A percentile compares a stretch with the other conserved stretches of the same genome.
These are phyloP conservation scores for Aspergillus sp. DNA, from an alignment of 2,329 filamentous ascomycete species.

Conservation along the genomic window DNA sequence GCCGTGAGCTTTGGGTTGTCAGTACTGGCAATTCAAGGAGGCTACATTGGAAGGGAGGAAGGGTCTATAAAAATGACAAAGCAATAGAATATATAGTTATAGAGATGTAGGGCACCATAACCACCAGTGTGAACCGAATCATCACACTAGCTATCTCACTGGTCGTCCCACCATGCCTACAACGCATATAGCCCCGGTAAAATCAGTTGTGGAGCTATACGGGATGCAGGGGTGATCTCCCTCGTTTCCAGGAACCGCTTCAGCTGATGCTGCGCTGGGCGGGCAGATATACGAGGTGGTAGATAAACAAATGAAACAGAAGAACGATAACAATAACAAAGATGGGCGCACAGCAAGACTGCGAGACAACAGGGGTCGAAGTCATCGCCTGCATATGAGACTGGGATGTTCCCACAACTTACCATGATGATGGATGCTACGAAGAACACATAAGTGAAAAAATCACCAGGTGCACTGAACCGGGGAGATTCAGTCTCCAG, in stretches of 20 bases:
- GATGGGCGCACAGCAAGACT: no score
- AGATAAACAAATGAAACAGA: constrained; percentile 21
- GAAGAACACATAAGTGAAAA: constrained; percentile 78
- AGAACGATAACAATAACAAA: background rate
- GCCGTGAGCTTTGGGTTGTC: constrained; percentile 45
- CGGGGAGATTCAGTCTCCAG: constrained; percentile 72
- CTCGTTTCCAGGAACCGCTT: constrained; percentile 82
- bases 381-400: background rate
- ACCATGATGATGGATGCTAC: constrained; percentile 73
- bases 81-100: constrained; percentile 23
- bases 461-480: constrained; percentile 74
- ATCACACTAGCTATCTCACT: constrained; percentile 63
- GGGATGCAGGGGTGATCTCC: constrained; percentile 74
- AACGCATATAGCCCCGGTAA: constrained; percentile 62
- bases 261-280: constrained; percentile 70
- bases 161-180: constrained; percentile 75
- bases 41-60: constrained; percentile 25
- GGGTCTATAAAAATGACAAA: constrained; percentile 18
- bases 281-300: constrained; percentile 74
- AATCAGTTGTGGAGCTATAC: constrained; percentile 61
- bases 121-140: constrained; percentile 61
- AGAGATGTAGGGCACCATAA: constrained; percentile 67
- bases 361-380: no score
- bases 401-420: constrained; percentile 54
- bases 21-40: constrained; percentile 24